These are phyloP conservation scores for Rhizophagus prolifer DNA, from an alignment of 192 early-diverging fungal genomes.

Conservation along the genomic window DNA sequence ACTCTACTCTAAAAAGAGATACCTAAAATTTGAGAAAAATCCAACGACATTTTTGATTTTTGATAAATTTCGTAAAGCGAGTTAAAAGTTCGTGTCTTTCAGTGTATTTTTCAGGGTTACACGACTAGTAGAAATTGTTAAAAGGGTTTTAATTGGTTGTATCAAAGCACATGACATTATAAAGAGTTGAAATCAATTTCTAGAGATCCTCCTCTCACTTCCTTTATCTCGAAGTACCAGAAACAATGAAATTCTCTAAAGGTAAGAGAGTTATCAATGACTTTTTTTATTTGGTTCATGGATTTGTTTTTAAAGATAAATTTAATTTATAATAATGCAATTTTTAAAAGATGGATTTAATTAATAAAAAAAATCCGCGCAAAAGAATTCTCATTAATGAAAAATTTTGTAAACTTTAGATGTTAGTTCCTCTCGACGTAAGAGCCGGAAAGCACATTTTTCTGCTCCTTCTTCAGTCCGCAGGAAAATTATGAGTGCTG, in stretches of 20 bases:
- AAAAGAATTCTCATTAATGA: no score
- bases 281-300: neutral
- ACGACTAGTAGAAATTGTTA: neutral
- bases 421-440: constrained; percentile 88
- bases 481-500: constrained; percentile 94
- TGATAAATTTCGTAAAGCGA: no score
- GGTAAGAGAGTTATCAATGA: neutral
- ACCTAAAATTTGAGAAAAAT: neutral
- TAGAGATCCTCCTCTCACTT: neutral
- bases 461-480: constrained; percentile 90
- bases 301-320: neutral
- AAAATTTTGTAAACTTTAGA: constrained; percentile 44
- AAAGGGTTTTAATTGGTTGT: neutral
- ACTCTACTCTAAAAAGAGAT: neutral
- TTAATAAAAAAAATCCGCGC: no score
- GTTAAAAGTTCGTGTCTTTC: neutral
- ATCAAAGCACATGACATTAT: neutral
- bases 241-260: constrained; percentile 21
- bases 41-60: neutral
- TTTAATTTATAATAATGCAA: neutral
- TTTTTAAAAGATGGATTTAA: neutral
- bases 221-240: neutral
- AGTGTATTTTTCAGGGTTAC: neutral
- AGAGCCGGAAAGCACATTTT: constrained; percentile 99
- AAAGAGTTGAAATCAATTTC: neutral